These are phyloP conservation scores for Xylariaceae sp. DNA, from an alignment of 2,329 filamentous ascomycete species.

Conservation along the genomic window DNA sequence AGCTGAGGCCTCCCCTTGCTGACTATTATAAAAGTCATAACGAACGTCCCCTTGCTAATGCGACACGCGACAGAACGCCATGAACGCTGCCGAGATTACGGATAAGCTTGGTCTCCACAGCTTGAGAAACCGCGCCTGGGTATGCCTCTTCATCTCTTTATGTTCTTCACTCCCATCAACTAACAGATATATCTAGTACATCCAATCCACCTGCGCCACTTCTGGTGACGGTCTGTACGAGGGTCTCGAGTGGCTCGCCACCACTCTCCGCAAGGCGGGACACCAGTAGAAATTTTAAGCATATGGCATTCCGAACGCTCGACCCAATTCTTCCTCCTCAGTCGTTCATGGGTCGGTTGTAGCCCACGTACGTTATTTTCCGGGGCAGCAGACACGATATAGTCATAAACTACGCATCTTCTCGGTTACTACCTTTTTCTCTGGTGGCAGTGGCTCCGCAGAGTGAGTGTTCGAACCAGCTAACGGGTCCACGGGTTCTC, in stretches of 20 bases:
- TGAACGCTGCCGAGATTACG: conserved; percentile 99
- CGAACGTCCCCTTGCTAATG: conserved; percentile 28
- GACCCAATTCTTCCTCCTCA: conserved; percentile 39
- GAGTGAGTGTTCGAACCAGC: conserved; percentile 22
- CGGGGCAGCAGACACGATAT: conserved; percentile 51
- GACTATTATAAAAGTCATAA: neutral
- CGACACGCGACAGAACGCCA: conserved; percentile 68
- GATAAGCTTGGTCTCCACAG: conserved; percentile 99
- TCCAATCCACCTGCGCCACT: conserved; percentile 98
- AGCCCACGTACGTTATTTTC: conserved; percentile 48
- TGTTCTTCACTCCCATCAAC: neutral
- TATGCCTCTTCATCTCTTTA: conserved; percentile 50
- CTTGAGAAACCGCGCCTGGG: conserved; percentile 97
- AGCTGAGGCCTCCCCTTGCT: conserved; percentile 36
- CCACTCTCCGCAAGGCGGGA: conserved; percentile 71
- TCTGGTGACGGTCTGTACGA: conserved; percentile 99
- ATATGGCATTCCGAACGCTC: conserved; percentile 36
- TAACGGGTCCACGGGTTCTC: conserved; percentile 5
- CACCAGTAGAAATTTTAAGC: conserved; percentile 49
- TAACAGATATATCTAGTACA: conserved; percentile 59
- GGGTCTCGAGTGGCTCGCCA: conserved; percentile 90
- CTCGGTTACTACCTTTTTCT: conserved; percentile 26
- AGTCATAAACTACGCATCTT: conserved; percentile 43
- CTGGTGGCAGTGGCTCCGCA: conserved; percentile 25
- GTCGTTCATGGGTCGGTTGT: conserved; percentile 51